Evolutionary conservation across 1,284 basidiomycete genomes (phyloP).

Genomic region (Phaffia rhodozyma): DNA sequence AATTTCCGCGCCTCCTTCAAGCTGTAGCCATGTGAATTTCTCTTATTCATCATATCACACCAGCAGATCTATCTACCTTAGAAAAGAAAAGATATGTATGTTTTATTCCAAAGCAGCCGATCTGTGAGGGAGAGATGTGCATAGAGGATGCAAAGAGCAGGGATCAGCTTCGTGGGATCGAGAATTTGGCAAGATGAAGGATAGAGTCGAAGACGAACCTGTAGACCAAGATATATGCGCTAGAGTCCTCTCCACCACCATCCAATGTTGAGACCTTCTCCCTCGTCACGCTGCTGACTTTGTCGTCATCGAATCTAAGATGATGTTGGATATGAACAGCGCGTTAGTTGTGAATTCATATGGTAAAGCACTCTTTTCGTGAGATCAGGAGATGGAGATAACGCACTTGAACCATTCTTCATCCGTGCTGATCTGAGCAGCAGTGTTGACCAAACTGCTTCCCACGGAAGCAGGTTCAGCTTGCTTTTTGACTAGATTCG

Average conservation of each 20-base stretch:
- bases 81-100: no score
- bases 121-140: no score
- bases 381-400: background rate
- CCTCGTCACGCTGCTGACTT: slow-evolving; percentile 51
- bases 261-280: slow-evolving; percentile 73
- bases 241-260: slow-evolving; percentile 69
- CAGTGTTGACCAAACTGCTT: slow-evolving; percentile 2
- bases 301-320: slow-evolving; percentile 65
- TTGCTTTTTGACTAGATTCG: slow-evolving; percentile 17
- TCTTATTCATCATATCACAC: no score
- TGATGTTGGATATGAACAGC: background rate
- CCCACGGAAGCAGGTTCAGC: slow-evolving; percentile 8
- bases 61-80: no score
- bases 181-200: no score
- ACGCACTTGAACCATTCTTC: slow-evolving; percentile 59
- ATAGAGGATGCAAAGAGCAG: no score
- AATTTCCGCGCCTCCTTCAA: no score
- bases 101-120: no score
- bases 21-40: no score
- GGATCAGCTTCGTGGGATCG: no score
- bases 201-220: slow-evolving; percentile 35
- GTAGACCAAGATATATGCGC: slow-evolving; percentile 78
- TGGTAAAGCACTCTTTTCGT: background rate
- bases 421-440: slow-evolving; percentile 16
- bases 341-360: background rate